These are phyloP conservation scores for Phytophthora sp. DNA, from an alignment of 352 stramenopile genomes.

Conservation along the genomic window DNA sequence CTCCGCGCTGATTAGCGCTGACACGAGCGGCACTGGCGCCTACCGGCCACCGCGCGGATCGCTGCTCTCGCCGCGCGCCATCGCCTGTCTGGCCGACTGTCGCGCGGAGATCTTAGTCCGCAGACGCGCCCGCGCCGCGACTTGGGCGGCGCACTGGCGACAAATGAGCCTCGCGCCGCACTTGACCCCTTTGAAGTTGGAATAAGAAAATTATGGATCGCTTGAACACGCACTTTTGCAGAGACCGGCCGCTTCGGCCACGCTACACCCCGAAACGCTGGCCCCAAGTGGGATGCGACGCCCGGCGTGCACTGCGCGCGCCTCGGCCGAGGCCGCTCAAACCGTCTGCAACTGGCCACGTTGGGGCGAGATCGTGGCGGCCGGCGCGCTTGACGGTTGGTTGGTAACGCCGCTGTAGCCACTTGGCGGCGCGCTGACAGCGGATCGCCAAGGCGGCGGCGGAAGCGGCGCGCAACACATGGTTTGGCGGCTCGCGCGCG, in stretches of 20 bases:
- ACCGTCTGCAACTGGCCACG: no score
- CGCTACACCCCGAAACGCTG: slow-evolving; percentile 2
- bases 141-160: slow-evolving; percentile 15
- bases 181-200: slow-evolving; percentile 36
- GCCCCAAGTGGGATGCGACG: slow-evolving; percentile 18
- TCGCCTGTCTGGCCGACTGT: slow-evolving; percentile 48
- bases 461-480: not conserved
- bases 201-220: slow-evolving; percentile 33
- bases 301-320: no score
- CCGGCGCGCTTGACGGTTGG: no score
- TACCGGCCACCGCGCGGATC: slow-evolving; percentile 25
- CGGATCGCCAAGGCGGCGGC: not conserved
- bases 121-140: slow-evolving; percentile 16
- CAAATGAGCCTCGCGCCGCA: slow-evolving; percentile 34
- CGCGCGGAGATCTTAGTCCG: slow-evolving; percentile 33
- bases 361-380: no score
- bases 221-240: slow-evolving; percentile 24
- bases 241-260: not conserved
- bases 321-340: no score
- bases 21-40: slow-evolving; percentile 21
- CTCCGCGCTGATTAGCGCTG: slow-evolving; percentile 20
- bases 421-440: no score
- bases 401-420: no score
- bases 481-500: slow-evolving; percentile 1
- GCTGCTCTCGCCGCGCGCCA: slow-evolving; percentile 21